Evolutionary conservation across 225 moss, liverwort and hornwort species (phyloP).

Genomic region (Pleurozium schreberi): DNA sequence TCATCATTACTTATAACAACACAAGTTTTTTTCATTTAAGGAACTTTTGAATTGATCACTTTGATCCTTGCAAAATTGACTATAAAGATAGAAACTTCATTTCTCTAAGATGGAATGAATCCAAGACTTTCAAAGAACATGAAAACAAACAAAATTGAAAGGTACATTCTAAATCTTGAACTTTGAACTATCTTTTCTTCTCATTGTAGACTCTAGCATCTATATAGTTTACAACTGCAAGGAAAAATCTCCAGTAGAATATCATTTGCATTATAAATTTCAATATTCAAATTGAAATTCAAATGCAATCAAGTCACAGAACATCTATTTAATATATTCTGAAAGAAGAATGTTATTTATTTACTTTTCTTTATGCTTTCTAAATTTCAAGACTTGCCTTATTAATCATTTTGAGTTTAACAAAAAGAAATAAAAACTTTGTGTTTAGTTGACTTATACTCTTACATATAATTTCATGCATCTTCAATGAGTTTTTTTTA

Average conservation of each 20-base stretch:
- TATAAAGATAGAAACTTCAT: not conserved
- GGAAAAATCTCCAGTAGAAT: too few relatives aligned
- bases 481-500: too few relatives aligned
- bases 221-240: too few relatives aligned
- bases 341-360: not conserved
- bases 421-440: not conserved
- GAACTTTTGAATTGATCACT: too few relatives aligned
- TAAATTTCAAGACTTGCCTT: too few relatives aligned
- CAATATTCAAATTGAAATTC: not conserved
- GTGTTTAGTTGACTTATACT: too few relatives aligned
- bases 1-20: too few relatives aligned
- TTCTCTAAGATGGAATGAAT: too few relatives aligned
- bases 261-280: not conserved
- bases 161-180: not conserved
- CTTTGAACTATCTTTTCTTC: not conserved
- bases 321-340: not conserved
- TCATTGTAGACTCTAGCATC: not conserved
- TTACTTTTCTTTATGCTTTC: not conserved
- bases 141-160: too few relatives aligned
- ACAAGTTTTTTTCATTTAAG: too few relatives aligned
- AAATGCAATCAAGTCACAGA: too few relatives aligned
- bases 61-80: not conserved
- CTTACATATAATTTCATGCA: not conserved
- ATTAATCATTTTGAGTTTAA: not conserved
- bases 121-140: not conserved